Base-by-base conservation (phyloP, 139 green algal species). In the Axilococcus clingmanii region DNA sequence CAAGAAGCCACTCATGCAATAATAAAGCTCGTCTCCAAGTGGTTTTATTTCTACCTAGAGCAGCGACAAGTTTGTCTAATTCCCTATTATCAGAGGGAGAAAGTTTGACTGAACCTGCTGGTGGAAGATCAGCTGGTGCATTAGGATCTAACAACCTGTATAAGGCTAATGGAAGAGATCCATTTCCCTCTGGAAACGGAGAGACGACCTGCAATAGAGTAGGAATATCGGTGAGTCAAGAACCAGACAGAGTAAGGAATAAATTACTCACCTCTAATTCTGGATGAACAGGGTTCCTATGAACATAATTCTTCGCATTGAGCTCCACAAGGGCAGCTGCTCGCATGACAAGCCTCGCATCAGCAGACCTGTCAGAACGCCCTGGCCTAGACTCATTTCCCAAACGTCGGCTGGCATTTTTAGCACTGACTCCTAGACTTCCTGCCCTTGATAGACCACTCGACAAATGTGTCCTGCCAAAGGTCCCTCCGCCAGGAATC, bases 41-140 rank as follows among this genome's bases (percentile, higher is more conserved):
- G 28, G 71, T 61, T 34, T 77, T 82, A 73, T 68, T 80, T 23
- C 71, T 65, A 4, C 77, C 78, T 40, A 92, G 53, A 0, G 63
- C 57, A 4, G 67, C 61, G 24, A 94, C 70, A 22, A 94, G 70
- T 68, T 86, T 90, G 66, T 94, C 85, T 36, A 93, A 71, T 68
- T 86, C 82, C 31, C 75, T 60, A 66, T 91, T 93, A 61, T 91
- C 72, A 34, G 20, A 7, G 9, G 42, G 14, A 9, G 31, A 27
- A 12, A 61, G 33, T 19, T 27, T 37, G 19, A 72, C 60, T 7
- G 20, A 11, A 31, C 57, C 45, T 4, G 53, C 25, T n/a, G 68
- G 42, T 23, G 71, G 71, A 30, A 79, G 40, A 20, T 79, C 56
- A 24, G 72, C 65, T 2, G n/a, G 28, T 6, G 61, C 57, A 4